These are phyloP conservation scores for Neurospora cerealis DNA, from an alignment of 495 filamentous ascomycete genomes.

Conservation along the genomic window DNA sequence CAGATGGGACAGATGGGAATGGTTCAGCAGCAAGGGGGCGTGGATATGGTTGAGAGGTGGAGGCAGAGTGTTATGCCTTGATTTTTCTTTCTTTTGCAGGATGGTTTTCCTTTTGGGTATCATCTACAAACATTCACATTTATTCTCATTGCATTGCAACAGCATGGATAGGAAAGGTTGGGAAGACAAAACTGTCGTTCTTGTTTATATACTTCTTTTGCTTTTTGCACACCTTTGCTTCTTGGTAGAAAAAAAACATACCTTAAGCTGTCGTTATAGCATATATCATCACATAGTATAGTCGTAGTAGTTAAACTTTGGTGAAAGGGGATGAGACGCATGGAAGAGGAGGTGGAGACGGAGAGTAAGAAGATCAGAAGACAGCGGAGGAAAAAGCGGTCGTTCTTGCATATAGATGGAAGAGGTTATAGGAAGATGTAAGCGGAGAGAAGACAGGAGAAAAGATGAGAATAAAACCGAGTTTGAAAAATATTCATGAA, in stretches of 20 bases:
- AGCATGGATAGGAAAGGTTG: too few relatives aligned
- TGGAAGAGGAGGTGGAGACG: not conserved
- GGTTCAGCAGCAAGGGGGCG: constrained; percentile 37
- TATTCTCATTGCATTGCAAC: too few relatives aligned
- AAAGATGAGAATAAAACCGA: not conserved
- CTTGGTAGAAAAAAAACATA: too few relatives aligned
- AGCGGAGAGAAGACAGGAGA: not conserved
- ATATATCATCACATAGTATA: not conserved
- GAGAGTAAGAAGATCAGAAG: too few relatives aligned
- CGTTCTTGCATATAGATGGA: not conserved
- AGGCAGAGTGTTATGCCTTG: constrained; percentile 62
- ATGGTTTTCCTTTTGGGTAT: too few relatives aligned
- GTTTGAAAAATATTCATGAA: not conserved
- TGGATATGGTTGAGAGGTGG: constrained; percentile 84
- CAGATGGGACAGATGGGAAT: not conserved
- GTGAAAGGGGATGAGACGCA: not conserved
- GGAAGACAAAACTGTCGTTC: not conserved
- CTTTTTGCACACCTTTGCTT: not conserved
- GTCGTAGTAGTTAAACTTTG: not conserved
- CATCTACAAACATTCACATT: too few relatives aligned
- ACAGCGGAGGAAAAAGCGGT: not conserved
- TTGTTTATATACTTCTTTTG: not conserved
- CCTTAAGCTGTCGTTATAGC: not conserved
- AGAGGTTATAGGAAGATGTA: too few relatives aligned
- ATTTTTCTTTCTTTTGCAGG: not conserved